These are phyloP conservation scores for Talaromyces sp. DNA, from an alignment of 2,329 filamentous ascomycete species.

Conservation along the genomic window DNA sequence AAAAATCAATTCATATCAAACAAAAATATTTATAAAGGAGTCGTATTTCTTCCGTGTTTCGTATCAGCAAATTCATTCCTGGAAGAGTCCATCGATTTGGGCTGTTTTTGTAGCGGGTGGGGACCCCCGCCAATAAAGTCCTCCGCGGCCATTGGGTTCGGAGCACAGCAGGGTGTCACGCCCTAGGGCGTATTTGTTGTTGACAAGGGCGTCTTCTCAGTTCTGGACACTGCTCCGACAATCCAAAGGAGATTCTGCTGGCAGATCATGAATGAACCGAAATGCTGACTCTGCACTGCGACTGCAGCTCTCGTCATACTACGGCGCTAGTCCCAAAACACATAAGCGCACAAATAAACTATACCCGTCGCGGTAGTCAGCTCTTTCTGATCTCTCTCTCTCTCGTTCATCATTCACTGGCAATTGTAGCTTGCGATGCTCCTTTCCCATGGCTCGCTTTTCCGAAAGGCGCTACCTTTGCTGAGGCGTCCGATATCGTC, in stretches of 20 bases:
- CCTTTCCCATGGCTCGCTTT: conserved; percentile 1
- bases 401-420: not conserved
- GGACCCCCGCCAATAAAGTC: not conserved
- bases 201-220: not conserved
- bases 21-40: not conserved
- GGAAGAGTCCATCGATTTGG: not conserved
- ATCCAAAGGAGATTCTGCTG: not conserved
- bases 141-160: not conserved
- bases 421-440: conserved; percentile 7
- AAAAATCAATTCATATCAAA: not conserved
- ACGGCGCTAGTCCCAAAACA: not conserved
- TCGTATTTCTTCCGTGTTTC: not conserved
- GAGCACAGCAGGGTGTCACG: not conserved
- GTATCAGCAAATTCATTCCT: not conserved
- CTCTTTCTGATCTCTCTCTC: not conserved
- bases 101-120: not conserved
- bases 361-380: not conserved
- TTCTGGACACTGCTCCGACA: not conserved
- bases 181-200: not conserved
- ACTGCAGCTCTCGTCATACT: not conserved
- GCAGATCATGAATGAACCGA: not conserved
- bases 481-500: conserved; percentile 16
- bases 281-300: not conserved
- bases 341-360: not conserved
- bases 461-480: not conserved